Evolutionary conservation across 2,329 filamentous ascomycete genomes (phyloP), one percentile per base, ranked within the genome.

Genomic region (Alternaria brassicae): DNA sequence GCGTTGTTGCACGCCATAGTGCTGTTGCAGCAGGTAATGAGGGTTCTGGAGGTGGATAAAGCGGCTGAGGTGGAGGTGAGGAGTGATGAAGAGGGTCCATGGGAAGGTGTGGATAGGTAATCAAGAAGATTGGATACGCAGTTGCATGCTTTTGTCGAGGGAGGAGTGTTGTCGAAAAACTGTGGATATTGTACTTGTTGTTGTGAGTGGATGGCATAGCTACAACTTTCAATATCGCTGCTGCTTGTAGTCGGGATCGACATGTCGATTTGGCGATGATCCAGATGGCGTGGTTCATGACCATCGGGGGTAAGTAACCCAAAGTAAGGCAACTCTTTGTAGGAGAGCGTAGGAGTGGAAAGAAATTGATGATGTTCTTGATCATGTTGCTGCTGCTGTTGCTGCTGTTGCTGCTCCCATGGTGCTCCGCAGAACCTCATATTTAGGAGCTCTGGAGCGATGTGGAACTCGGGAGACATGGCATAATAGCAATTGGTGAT

Each of bases 281-380:
- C 48, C 7, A 23, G 47, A 44, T 57, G 47, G 23, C 17, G n/a
- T 28, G 39, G 15, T 23, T 30, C 23, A 13, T 37, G 47, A 12
- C 50, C 40, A 2, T 52, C 47, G 9, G 47, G 54, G 7, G 47
- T 57, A 17, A 57, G 48, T 8, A 57, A 45, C 30, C 48, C 54
- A 57, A 45, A 57, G 47, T 57, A 57, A 3, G 54, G 54, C 3
- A 53, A 32, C 23, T 25, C 47, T 39, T 57, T 40, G 3, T 44
- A 17, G 7, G 53, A 39, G 21, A 39, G 30, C 30, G 39, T 52
- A 15, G 47, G n/a, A 9, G 45, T 44, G 28, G 54, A 52, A n/a
- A 27, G 17, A 2, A 19, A 12, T 21, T 44, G 27, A 17, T 42
- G 23, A n/a, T 57, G 47, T 30, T 40, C 37, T 9, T 42, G 37